phyloP scores from a whole-genome alignment of 768 basidiomycete genomes.

The Mrakia gelida region DNA sequence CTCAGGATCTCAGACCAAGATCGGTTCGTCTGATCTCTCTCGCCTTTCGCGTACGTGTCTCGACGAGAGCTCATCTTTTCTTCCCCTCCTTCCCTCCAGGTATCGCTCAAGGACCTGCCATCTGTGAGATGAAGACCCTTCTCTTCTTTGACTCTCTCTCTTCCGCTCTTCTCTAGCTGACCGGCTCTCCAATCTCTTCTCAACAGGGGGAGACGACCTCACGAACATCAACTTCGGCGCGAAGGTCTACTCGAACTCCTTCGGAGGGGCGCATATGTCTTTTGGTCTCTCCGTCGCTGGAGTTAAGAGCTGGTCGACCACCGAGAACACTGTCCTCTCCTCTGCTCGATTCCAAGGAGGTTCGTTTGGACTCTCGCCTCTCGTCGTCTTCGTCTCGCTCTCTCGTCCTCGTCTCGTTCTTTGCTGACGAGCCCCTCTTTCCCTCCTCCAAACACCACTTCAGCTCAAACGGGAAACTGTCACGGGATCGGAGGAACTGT shows the following conservation, averaged over 20 bases:
- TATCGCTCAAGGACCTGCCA: slow-evolving; percentile 8
- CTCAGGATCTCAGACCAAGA: slow-evolving; percentile 7
- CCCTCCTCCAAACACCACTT: no score
- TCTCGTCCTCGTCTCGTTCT: neutral
- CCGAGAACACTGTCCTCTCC: neutral
- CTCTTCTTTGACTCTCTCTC: neutral
- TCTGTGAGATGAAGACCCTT: neutral
- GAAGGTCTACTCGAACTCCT: neutral
- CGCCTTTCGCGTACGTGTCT: no score
- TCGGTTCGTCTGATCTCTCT: neutral
- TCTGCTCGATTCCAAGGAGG: slow-evolving; percentile 14
- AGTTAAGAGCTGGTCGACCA: neutral
- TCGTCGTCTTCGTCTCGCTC: neutral
- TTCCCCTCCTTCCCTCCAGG: neutral
- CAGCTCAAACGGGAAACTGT: slow-evolving; percentile 7
- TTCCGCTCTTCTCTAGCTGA: neutral
- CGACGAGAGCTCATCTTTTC: no score
- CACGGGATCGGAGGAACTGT: slow-evolving; percentile 11
- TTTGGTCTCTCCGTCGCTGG: slow-evolving; percentile 21
- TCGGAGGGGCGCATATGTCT: slow-evolving; percentile 6
- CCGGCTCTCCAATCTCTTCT: neutral
- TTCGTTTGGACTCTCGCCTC: neutral
- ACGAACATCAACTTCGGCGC: neutral
- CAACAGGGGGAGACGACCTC: slow-evolving; percentile 7
- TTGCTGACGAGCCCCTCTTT: neutral